Percentiles rank a stretch among this genome's conserved stretches.
phyloP scores from a whole-genome alignment of 495 filamentous ascomycete species.

The Parathielavia appendiculata region DNA sequence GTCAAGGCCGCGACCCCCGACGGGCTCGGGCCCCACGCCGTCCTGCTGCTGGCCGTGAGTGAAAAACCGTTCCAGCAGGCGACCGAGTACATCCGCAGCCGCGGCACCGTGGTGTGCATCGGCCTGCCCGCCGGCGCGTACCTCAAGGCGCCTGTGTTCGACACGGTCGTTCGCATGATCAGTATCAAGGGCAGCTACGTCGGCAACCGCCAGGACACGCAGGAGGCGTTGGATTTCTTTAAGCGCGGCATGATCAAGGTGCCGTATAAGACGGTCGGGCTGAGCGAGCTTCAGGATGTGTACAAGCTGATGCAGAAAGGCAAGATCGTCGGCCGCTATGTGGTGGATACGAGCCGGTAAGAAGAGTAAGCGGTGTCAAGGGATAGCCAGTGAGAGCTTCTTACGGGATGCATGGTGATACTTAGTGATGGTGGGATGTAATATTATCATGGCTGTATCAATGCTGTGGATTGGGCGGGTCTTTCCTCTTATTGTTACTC shows the following conservation, averaged over 20 bases:
- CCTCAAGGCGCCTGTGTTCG: conserved; percentile 77
- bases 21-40: conserved; percentile 81
- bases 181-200: conserved; percentile 91
- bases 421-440: background rate
- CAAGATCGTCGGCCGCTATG: conserved; percentile 83
- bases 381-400: background rate
- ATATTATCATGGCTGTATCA: background rate
- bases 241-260: conserved; percentile 73
- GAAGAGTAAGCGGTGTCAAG: background rate
- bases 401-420: background rate
- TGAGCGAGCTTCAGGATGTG: conserved; percentile 71
- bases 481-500: too few relatives aligned
- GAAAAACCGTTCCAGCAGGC: conserved; percentile 96
- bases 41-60: conserved; percentile 74
- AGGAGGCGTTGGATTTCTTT: conserved; percentile 87
- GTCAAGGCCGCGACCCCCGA: conserved; percentile 73
- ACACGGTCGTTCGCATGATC: conserved; percentile 80
- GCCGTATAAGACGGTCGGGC: conserved; percentile 75
- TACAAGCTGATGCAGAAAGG: conserved; percentile 69
- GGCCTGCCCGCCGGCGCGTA: conserved; percentile 75
- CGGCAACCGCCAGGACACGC: conserved; percentile 77
- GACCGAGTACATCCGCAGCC: conserved; percentile 69
- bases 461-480: too few relatives aligned
- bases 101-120: conserved; percentile 76
- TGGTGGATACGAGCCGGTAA: conserved; percentile 62